phyloP scores from a whole-genome alignment of 1,139 yeast genomes.

The Tardiomyces depauwii region DNA sequence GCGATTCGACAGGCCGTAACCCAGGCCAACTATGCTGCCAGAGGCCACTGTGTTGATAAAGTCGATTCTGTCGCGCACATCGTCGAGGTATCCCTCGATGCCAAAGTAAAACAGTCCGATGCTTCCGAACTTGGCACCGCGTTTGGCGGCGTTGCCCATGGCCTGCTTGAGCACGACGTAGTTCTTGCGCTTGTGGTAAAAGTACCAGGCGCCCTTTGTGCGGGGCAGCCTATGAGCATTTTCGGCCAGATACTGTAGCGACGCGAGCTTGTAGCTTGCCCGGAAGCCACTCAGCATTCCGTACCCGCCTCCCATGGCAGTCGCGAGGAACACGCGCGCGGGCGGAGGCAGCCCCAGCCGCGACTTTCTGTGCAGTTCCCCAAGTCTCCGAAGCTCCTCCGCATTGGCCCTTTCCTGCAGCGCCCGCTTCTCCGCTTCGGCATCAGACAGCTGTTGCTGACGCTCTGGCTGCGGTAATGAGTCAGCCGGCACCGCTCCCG shows the following conservation, averaged over 20 bases:
- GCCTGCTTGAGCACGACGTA: slow-evolving; percentile 58
- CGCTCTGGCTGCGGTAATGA: too few relatives aligned
- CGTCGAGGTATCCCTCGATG: slow-evolving; percentile 51
- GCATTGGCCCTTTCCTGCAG: background rate
- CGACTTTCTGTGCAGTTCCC: background rate
- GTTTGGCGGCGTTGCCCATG: slow-evolving; percentile 17
- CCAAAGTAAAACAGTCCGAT: slow-evolving; percentile 46
- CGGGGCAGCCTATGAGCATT: slow-evolving; percentile 74
- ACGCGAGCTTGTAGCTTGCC: slow-evolving; percentile 45
- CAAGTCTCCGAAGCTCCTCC: background rate
- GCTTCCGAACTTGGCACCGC: slow-evolving; percentile 30
- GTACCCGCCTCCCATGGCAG: slow-evolving; percentile 34
- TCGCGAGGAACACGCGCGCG: slow-evolving; percentile 29
- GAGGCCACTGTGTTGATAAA: slow-evolving; percentile 51
- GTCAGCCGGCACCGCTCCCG: too few relatives aligned
- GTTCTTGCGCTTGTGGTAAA: slow-evolving; percentile 76
- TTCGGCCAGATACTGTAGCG: slow-evolving; percentile 59
- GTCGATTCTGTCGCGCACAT: slow-evolving; percentile 43
- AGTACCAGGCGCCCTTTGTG: slow-evolving; percentile 81
- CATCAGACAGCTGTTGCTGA: background rate
- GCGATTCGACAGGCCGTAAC: slow-evolving; percentile 34
- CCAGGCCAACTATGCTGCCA: slow-evolving; percentile 39
- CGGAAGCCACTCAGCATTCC: slow-evolving; percentile 57
- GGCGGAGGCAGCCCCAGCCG: slow-evolving; percentile 32
- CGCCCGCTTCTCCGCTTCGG: background rate